Base-by-base conservation (phyloP, 2,329 filamentous ascomycete species). In the Fusarium tuaranense region DNA sequence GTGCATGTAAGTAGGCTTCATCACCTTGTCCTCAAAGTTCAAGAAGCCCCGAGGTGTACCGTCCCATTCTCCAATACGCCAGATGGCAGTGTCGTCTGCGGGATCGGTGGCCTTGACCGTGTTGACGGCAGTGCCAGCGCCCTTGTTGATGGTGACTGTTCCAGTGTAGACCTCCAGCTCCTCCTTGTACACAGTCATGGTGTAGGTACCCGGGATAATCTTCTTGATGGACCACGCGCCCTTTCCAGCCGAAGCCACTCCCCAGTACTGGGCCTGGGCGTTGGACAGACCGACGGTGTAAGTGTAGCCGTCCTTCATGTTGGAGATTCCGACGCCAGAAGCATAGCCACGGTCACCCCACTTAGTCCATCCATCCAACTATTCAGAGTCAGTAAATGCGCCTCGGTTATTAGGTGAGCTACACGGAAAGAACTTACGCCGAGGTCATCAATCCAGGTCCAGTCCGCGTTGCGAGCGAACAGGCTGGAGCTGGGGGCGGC, bases 1-100 rank as follows among this genome's bases (percentile, higher is more conserved):
- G 63, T 84, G 83, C 83, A 84, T 85, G 66, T 84, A 84, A 0
- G 82, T 84, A 7, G 81, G 83, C 71, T 84, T 83, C 79, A 83
- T 83, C 8, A 82, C 80, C 9, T 79, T 81, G 55, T 82, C 81
- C 53, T 76, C 81, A 59, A 83, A 79, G 73, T 83, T 81, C 63
- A 81, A 65, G 68, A 83, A 83, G 10, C 81, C 81, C 16, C 73
- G 72, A 2, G 82, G 81, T 3, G 80, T 82, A 8, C 81, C 82
- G 71, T 83, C 82, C 81, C 80, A 82, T 62, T 80, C 81, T 59
- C 81, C 81, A 46, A 83, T 83, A 58, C 81, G 80, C 81, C 81
- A 83, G 51, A 83, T 78, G 9, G 76, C 78, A 8, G 73, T 69
- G 41, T 73, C 78, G 59, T 83, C 82, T 8, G 78, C 78, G 4